Base-by-base conservation (phyloP, 2,329 filamentous ascomycete species). In the Escovopsis weberi region DNA sequence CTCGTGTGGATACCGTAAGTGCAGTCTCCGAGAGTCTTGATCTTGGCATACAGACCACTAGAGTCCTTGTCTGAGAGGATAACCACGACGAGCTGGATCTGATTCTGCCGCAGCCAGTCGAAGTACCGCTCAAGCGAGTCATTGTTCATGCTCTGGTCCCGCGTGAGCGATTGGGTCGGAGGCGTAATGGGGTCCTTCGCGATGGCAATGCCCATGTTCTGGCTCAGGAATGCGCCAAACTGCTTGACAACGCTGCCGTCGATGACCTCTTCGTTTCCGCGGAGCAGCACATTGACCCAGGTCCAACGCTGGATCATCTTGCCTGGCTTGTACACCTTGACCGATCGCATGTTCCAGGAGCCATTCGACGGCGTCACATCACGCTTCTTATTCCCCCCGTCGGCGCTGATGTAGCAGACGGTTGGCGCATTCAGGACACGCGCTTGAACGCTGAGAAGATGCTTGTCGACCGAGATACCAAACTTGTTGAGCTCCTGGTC, bases 21-120 rank as follows among this genome's bases (percentile, higher is more conserved):
- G n/a, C 78, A 65, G 53, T 93, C 85, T 11, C 75, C 82, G 1
- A 76, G 60, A 30, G 61, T 69, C 61, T 91, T 91, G 56, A 93
- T 69, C 6, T 58, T 63, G 47, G 73, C 72, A 59, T 89, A 87
- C 1, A 78, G 40, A 38, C 62, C 63, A 39, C 61, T 61, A 19
- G 70, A 61, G 45, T 76, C 67, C 19, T 66, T 64, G 12, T 61
- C 55, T 10, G 68, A 63, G 1, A 84, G 60, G n/a, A 87, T 63
- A 11, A 84, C 64, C 10, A 85, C 62, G 0, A 86, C 57, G 37
- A 83, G 61, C 8, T 67, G 53, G 0, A 70, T 60, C 0, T 55
- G 51, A 1, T 60, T 49, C 2, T 51, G 43, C 11, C 56, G 40
- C 3, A 63, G 48, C 40, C 49, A 44, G 7, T 50, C 43, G 43